A percentile compares a stretch with the other conserved stretches of the same genome.
Evolutionary conservation across 768 basidiomycete genomes (phyloP).

Genomic region (Phaffia tasmanica): DNA sequence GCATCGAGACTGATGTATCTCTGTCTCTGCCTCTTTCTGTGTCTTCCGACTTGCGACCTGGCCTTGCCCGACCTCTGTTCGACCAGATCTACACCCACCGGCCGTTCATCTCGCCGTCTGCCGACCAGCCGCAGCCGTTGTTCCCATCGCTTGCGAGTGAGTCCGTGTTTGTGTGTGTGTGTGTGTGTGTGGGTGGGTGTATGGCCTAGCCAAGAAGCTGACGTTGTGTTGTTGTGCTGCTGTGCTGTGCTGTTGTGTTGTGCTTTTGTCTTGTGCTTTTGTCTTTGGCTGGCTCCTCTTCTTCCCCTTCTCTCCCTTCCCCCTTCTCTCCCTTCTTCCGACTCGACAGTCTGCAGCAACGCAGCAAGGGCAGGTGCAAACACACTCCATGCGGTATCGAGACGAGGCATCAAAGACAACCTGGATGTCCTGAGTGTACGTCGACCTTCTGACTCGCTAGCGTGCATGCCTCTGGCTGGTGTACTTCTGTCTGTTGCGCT

Average conservation of each 20-base stretch:
- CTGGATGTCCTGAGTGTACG: no score
- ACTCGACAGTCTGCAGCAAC: not conserved
- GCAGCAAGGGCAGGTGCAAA: no score
- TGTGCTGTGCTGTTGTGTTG: not conserved
- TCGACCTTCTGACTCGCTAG: no score
- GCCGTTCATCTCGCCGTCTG: slow-evolving; percentile 59
- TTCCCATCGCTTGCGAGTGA: slow-evolving; percentile 61
- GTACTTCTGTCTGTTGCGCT: no score
- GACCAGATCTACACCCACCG: slow-evolving; percentile 69
- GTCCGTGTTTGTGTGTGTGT: slow-evolving; percentile 61
- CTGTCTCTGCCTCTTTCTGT: not conserved
- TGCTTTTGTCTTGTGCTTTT: not conserved
- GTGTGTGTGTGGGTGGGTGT: no score
- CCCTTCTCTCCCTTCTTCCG: slow-evolving; percentile 1
- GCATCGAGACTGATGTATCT: not conserved
- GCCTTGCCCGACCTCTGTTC: no score
- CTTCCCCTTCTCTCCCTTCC: not conserved
- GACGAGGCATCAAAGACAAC: no score
- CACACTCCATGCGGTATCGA: no score
- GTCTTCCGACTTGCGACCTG: no score
- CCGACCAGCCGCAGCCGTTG: slow-evolving; percentile 44
- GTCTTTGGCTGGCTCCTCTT: not conserved
- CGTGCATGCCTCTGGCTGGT: no score
- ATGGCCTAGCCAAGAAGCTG: slow-evolving; percentile 45
- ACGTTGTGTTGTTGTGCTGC: not conserved